A percentile compares a stretch with the other conserved stretches of the same genome.
Evolutionary conservation across 371 early-diverging fungal species (phyloP).

Genomic region (Cokeromyces recurvatus): DNA sequence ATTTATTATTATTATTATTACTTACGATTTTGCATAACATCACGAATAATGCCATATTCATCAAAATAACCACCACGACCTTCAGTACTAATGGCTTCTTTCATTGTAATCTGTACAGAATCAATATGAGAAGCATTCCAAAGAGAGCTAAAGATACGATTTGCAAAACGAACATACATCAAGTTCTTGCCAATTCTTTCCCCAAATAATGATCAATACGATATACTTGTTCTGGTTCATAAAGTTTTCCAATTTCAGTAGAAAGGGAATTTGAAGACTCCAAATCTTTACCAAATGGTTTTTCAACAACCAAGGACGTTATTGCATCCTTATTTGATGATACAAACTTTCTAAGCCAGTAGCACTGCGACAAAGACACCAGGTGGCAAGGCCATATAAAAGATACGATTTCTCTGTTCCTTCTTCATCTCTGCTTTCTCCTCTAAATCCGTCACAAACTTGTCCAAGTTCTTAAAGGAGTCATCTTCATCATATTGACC

Average conservation of each 20-base stretch:
- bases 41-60: constrained; percentile 97
- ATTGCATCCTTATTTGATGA: constrained; percentile 57
- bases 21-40: constrained; percentile 98
- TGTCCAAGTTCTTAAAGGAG: constrained; percentile 63
- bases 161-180: constrained; percentile 90
- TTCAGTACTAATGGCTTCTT: constrained; percentile 96
- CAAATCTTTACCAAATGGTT: constrained; percentile 97
- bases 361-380: constrained; percentile 88
- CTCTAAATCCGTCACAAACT: constrained; percentile 53
- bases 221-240: constrained; percentile 89
- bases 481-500: constrained; percentile 90
- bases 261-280: constrained; percentile 75
- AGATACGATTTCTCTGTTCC: constrained; percentile 63
- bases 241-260: constrained; percentile 64
- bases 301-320: constrained; percentile 97
- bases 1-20: background rate
- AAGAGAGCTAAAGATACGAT: constrained; percentile 83
- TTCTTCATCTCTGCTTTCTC: constrained; percentile 27
- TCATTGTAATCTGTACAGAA: constrained; percentile 95
- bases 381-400: constrained; percentile 99
- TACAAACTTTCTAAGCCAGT: constrained; percentile 60
- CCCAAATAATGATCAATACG: constrained; percentile 98
- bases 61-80: constrained; percentile 99
- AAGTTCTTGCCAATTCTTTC: constrained; percentile 98
- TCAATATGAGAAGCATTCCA: constrained; percentile 88